phyloP scores from a whole-genome alignment of 2,329 filamentous ascomycete genomes.

The Coleophoma eucalyptorum region DNA sequence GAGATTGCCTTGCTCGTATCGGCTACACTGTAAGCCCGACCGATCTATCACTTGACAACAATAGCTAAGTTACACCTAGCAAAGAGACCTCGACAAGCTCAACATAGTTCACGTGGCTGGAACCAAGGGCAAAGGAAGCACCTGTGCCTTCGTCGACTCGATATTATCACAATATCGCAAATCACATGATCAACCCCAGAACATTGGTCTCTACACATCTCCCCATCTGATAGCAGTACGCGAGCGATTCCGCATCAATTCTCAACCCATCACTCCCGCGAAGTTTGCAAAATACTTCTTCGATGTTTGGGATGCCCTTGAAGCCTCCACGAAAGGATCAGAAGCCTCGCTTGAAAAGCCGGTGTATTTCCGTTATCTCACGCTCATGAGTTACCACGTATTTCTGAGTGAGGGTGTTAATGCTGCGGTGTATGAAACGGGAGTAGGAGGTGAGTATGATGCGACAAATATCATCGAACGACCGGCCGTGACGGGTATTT shows the following conservation, averaged over 20 bases:
- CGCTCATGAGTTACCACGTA: slow-evolving; percentile 61
- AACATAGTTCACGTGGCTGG: slow-evolving; percentile 69
- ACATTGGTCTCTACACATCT: slow-evolving; percentile 62
- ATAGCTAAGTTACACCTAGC: slow-evolving; percentile 5
- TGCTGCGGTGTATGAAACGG: slow-evolving; percentile 59
- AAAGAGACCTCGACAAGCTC: slow-evolving; percentile 44
- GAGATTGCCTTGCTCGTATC: slow-evolving; percentile 70
- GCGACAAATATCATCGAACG: slow-evolving; percentile 60
- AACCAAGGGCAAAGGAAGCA: slow-evolving; percentile 75
- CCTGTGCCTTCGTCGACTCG: slow-evolving; percentile 63
- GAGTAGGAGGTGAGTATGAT: slow-evolving; percentile 65
- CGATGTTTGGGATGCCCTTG: slow-evolving; percentile 59
- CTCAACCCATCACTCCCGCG: slow-evolving; percentile 49
- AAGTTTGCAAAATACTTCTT: slow-evolving; percentile 65
- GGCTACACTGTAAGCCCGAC: slow-evolving; percentile 60
- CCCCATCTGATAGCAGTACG: slow-evolving; percentile 65
- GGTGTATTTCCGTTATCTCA: slow-evolving; percentile 52
- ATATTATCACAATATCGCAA: slow-evolving; percentile 52
- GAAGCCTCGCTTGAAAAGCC: slow-evolving; percentile 13
- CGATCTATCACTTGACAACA: not conserved
- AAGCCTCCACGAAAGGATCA: slow-evolving; percentile 25
- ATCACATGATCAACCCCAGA: slow-evolving; percentile 19
- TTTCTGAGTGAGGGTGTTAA: slow-evolving; percentile 61
- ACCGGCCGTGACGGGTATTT: slow-evolving; percentile 55
- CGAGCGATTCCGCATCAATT: slow-evolving; percentile 63